Percentiles rank a stretch among this genome's conserved stretches.
Conservation (phyloP, 192 early-diverging fungal genomes). For the Gamsiella multidivaricata region DNA sequence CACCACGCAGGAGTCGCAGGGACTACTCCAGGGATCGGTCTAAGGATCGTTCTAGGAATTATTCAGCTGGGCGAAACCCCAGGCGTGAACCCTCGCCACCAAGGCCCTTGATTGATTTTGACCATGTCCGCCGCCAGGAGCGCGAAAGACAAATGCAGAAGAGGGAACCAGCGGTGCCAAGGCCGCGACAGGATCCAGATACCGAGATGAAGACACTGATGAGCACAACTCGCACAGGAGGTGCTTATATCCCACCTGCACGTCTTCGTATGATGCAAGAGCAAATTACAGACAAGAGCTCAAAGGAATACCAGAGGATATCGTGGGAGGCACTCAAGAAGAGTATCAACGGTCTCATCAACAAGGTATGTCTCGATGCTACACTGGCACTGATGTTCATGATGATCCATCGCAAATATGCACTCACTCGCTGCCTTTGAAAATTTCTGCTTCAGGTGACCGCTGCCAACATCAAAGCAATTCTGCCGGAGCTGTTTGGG, state of each 20-base stretch:
- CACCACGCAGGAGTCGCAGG: slow-evolving; percentile 16
- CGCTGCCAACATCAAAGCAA: slow-evolving; percentile 88
- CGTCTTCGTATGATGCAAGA: slow-evolving; percentile 80
- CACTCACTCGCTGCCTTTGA: too few relatives aligned
- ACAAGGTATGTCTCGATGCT: slow-evolving; percentile 68
- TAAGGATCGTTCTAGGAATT: slow-evolving; percentile 22
- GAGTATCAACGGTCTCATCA: slow-evolving; percentile 93
- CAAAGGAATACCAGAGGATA: slow-evolving; percentile 84
- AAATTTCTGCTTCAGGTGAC: slow-evolving; percentile 67
- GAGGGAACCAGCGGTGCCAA: slow-evolving; percentile 29
- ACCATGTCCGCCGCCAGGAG: slow-evolving; percentile 44
- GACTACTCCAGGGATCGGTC: slow-evolving; percentile 16
- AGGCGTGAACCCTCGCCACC: slow-evolving; percentile 4
- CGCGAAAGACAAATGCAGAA: slow-evolving; percentile 53
- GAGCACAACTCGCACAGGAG: slow-evolving; percentile 67
- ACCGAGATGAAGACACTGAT: slow-evolving; percentile 56
- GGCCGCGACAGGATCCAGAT: slow-evolving; percentile 54
- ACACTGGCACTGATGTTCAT: neutral
- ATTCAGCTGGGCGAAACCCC: neutral
- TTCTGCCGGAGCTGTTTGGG: slow-evolving; percentile 88
- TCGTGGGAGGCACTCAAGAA: slow-evolving; percentile 96
- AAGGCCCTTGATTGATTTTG: slow-evolving; percentile 16
- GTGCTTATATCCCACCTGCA: slow-evolving; percentile 89
- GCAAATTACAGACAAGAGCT: slow-evolving; percentile 74
- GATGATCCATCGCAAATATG: too few relatives aligned